Base-by-base conservation (phyloP, 371 early-diverging fungal species). In the Amoeboaphelidium protococcarum region DNA sequence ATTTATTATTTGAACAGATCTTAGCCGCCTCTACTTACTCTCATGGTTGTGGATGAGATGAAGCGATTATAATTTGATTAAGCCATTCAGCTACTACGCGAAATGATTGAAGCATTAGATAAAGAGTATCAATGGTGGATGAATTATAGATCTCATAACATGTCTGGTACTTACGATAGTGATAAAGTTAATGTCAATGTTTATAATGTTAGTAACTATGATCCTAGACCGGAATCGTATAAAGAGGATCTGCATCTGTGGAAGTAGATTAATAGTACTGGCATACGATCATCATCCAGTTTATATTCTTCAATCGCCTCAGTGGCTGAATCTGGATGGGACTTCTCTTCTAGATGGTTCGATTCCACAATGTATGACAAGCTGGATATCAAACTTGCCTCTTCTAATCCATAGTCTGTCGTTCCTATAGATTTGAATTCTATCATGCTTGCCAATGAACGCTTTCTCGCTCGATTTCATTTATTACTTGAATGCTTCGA, bases 291-390 rank as follows among this genome's bases (percentile, higher is more conserved):
- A 25, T 2, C n/a, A n/a, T 4, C 27, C 52, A 3, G 44, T 42
- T 6, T 40, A 40, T 2, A 41, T 50, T 51, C 51, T 13, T 58
- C 50, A 25, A 59, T 57, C 42, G 80, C 80, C 16, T 64, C 84
- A 0, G 82, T 72, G 21, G 82, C 92, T 2, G 89, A 91, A 58
- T 69, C 77, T 16, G 92, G 91, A 6, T 82, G 82, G 82, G 88
- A 88, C 59, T 88, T 74, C 53, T 71, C 76, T 19, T 65, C 73
- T 1, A 66, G 87, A 25, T 83, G 81, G 80, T 58, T 75, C 2
- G 55, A 10, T 27, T 43, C 42, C 0, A 13, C 12, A 1, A n/a
- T n/a, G n/a, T n/a, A n/a, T n/a, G n/a, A n/a, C n/a, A n/a, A n/a
- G n/a, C n/a, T n/a, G n/a, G n/a, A n/a, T n/a, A n/a, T n/a, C n/a